Base-by-base conservation (phyloP, 371 early-diverging fungal species). In the Fennellomyces sp. region DNA sequence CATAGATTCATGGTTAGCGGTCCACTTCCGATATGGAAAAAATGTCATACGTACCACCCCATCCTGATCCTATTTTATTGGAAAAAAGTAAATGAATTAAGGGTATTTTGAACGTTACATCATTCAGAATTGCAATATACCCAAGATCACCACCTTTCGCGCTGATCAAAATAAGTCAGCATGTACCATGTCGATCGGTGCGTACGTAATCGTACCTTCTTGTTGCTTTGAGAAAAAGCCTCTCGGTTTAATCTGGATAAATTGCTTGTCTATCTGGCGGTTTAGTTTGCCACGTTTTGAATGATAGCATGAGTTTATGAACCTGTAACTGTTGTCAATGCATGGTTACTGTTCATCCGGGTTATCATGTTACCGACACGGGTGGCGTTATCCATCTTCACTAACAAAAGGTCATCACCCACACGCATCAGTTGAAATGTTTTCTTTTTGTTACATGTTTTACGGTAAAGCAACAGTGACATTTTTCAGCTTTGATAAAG, bases 1-100 rank as follows among this genome's bases (percentile, higher is more conserved):
- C n/a, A 21, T 51, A 15, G 36, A 30, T 48, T n/a, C n/a, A n/a
- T n/a, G n/a, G n/a, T n/a, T n/a, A n/a, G 19, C 26, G 12, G 8
- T 41, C 27, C 13, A 6, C 5, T n/a, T 10, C 7, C 4, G 26
- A 5, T n/a, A n/a, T n/a, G n/a, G n/a, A n/a, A n/a, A n/a, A n/a
- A n/a, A n/a, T n/a, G n/a, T n/a, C n/a, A n/a, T n/a, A n/a, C n/a
- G 28, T 65, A 74, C 78, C 78, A 47, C 78, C 88, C 89, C 89
- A 88, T 42, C 91, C 89, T 7, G 88, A 84, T 33, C 89, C 89
- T 69, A 8, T 45, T 39, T 11, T 38, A 15, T 38, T n/a, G n/a
- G 81, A 57, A 39, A 65, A 28, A 19, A n/a, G 25, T 25, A n/a
- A 52, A 25, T 29, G 29, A 27, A 2, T n/a, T n/a, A n/a, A n/a